Evolutionary conservation across 805 yeast genomes (phyloP).

Genomic region (Nakazawaea pomicola): DNA sequence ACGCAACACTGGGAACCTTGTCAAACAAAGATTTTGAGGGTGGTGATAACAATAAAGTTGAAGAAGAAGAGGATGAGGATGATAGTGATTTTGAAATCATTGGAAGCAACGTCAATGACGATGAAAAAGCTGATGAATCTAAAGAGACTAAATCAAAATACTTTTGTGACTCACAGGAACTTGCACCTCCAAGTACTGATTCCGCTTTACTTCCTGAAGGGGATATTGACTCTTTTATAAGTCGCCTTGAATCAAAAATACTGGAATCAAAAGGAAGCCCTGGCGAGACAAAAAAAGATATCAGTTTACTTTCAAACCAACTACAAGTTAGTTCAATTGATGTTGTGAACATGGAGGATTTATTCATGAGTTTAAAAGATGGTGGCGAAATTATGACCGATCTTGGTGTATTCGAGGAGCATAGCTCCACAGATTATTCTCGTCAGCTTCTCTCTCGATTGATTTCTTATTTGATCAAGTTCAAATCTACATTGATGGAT

Average conservation of each 20-base stretch:
- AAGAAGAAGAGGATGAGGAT: conserved; percentile 19
- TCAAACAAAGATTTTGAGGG: conserved; percentile 18
- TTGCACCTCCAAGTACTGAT: not conserved
- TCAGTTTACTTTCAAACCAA: not conserved
- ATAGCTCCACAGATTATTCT: not conserved
- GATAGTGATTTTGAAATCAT: conserved; percentile 25
- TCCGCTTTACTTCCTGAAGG: not conserved
- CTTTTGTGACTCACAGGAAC: not conserved
- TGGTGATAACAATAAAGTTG: conserved; percentile 11
- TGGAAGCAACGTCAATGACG: conserved; percentile 3
- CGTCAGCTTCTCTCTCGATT: not conserved
- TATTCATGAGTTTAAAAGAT: not conserved
- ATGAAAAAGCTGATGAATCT: not conserved
- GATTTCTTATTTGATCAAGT: not conserved
- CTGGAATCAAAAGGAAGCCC: not conserved
- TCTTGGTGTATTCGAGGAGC: not conserved
- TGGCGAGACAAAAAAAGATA: not conserved
- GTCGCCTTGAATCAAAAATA: not conserved
- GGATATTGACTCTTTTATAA: not conserved
- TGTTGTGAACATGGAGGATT: not conserved
- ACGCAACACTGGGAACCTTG: conserved; percentile 21
- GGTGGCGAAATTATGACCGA: not conserved
- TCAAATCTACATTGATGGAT: not conserved
- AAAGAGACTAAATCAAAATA: not conserved
- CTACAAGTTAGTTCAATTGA: not conserved